These are phyloP conservation scores for Lactarius vividus DNA, from an alignment of 768 basidiomycete species.

Conservation along the genomic window DNA sequence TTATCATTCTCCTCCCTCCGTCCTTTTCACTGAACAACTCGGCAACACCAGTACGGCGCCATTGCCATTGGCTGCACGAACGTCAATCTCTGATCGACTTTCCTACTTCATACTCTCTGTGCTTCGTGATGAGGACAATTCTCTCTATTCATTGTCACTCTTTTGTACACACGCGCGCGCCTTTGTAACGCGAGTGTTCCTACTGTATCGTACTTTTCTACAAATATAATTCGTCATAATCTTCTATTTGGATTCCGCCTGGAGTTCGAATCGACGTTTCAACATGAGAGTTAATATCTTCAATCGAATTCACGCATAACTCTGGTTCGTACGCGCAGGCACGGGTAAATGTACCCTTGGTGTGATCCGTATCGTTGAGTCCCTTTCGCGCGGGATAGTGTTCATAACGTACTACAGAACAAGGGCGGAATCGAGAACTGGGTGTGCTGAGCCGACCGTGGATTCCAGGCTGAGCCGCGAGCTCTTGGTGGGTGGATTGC, in stretches of 20 bases:
- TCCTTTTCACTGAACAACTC: neutral
- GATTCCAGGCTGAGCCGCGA: neutral
- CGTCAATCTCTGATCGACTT: neutral
- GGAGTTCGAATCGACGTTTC: neutral
- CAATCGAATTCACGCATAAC: neutral
- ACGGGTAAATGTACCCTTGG: neutral
- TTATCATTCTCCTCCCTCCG: neutral
- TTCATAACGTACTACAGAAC: no score
- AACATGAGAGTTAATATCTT: neutral
- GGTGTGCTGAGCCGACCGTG: no score
- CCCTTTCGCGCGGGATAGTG: no score
- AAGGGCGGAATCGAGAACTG: no score
- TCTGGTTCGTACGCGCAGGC: neutral
- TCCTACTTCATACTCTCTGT: neutral
- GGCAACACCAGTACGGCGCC: neutral
- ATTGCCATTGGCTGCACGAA: neutral
- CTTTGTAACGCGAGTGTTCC: neutral
- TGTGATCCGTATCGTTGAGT: neutral
- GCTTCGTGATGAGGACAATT: neutral
- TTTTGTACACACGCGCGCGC: slow-evolving; percentile 1
- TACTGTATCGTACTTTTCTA: neutral
- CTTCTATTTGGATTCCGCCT: neutral
- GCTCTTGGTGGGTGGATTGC: neutral
- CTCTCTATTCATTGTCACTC: slow-evolving; percentile 18
- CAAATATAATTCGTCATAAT: neutral